These are phyloP conservation scores for Botryobasidium botryosum DNA, from an alignment of 768 basidiomycete genomes.

Conservation along the genomic window DNA sequence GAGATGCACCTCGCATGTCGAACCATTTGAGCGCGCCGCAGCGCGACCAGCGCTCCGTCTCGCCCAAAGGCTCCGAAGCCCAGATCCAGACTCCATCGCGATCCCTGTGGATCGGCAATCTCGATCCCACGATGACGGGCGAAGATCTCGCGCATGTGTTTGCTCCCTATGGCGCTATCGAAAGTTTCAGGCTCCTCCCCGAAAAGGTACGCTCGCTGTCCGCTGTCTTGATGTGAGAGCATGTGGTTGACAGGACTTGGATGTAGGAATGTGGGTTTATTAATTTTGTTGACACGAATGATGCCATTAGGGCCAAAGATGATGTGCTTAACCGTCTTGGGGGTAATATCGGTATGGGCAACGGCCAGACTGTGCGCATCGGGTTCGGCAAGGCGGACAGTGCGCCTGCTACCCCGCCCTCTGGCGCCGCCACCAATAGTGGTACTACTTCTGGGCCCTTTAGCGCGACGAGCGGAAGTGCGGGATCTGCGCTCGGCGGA, in stretches of 20 bases:
- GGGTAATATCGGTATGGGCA: conserved; percentile 86
- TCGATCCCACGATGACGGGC: conserved; percentile 86
- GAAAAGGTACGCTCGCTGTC: conserved; percentile 60
- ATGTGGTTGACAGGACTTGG: too few species aligned
- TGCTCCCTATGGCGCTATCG: conserved; percentile 92
- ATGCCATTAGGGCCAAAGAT: conserved; percentile 95
- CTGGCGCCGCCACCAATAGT: conserved; percentile 46
- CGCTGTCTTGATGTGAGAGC: too few species aligned
- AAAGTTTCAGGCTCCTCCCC: conserved; percentile 82
- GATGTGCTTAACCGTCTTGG: conserved; percentile 92
- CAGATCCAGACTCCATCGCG: conserved; percentile 89
- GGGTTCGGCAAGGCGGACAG: conserved; percentile 98
- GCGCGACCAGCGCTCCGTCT: conserved; percentile 49
- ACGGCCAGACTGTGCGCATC: conserved; percentile 90
- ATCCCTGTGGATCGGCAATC: conserved; percentile 95
- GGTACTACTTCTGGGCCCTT: conserved; percentile 35
- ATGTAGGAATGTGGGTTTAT: conserved; percentile 93
- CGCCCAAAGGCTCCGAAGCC: conserved; percentile 62
- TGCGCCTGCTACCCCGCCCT: conserved; percentile 79
- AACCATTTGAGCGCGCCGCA: background rate
- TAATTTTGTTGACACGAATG: conserved; percentile 89
- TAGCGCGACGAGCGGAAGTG: conserved; percentile 23
- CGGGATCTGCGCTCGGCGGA: conserved; percentile 17
- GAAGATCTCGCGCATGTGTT: conserved; percentile 93
- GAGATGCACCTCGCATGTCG: background rate